phyloP scores from a whole-genome alignment of 2,329 filamentous ascomycete genomes.

The Pseudocercospora pini-densiflorae region DNA sequence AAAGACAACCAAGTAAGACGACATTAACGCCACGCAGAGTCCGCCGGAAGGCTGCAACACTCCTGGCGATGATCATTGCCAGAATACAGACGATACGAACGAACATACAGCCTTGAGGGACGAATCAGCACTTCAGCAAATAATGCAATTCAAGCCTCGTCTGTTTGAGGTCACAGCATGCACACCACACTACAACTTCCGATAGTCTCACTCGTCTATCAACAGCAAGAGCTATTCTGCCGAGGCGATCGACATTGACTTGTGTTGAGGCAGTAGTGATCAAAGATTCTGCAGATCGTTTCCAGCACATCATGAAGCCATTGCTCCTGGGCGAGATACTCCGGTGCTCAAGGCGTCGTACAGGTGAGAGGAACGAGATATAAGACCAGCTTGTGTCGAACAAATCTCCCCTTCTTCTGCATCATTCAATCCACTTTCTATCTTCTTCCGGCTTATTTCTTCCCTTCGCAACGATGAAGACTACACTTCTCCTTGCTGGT shows the following conservation, averaged over 20 bases:
- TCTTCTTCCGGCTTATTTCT: not conserved
- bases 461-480: slow-evolving; percentile 22
- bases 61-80: not conserved
- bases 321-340: not conserved
- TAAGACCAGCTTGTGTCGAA: not conserved
- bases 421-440: not conserved
- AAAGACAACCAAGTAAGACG: not conserved
- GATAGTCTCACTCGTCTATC: not conserved
- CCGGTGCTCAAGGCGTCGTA: not conserved
- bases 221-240: not conserved
- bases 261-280: not conserved
- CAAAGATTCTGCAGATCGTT: not conserved
- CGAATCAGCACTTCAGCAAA: not conserved
- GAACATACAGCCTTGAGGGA: not conserved
- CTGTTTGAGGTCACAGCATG: not conserved
- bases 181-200: not conserved
- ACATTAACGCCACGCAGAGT: not conserved
- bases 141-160: slow-evolving; percentile 4
- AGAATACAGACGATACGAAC: not conserved
- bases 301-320: not conserved
- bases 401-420: not conserved
- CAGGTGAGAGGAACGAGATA: not conserved
- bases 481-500: slow-evolving; percentile 22
- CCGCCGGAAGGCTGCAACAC: not conserved
- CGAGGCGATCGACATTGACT: not conserved